Base-by-base conservation (phyloP, 305 asterid genomes). In the Lippia alba region DNA sequence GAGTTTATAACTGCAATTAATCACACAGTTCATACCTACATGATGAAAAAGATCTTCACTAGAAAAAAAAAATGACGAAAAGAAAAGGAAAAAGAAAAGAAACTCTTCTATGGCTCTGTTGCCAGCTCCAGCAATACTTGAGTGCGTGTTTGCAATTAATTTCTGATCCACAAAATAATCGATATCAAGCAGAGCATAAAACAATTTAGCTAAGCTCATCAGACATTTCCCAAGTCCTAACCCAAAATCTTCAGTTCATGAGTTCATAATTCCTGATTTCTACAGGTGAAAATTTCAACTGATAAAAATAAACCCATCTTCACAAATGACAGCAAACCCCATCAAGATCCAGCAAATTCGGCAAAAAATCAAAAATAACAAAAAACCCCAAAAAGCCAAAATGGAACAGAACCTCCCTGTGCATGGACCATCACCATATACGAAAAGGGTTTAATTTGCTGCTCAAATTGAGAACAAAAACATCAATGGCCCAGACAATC, bases 21-120 rank as follows among this genome's bases (percentile, higher is more conserved):
- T 24, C 30, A 24, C 30, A 24, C 30, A 24, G 30, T 24, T 24
- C 30, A 24, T 24, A 24, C 30, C 30, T 24, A 24, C 30, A 24
- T 24, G 30, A 24, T 24, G 30, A 3, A 24, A 24, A 66, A 70
- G 59, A 71, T 62, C 74, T 50, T 17, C 72, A 33, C 56, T 50
- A 66, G 45, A 49, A 76, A 74, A 66, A 69, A 69, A 71, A 69
- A 54, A 57, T n/a, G n/a, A n/a, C n/a, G n/a, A n/a, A n/a, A 66
- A 69, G 69, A 71, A 69, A 54, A 57, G 86, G 55, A 75, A 73
- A 73, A 61, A 75, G 32, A 34, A 46, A 33, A 30, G 12, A 45
- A 46, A 24, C 30, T 24, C 30, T 24, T 24, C 30, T 24, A 24
- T 24, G 30, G 3, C 30, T 24, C 30, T 24, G 30, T 3, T 24